Evolutionary conservation across 169 alveolate species (phyloP), one percentile per base, ranked within the genome.

Genomic region (Plasmodium yoelii): DNA sequence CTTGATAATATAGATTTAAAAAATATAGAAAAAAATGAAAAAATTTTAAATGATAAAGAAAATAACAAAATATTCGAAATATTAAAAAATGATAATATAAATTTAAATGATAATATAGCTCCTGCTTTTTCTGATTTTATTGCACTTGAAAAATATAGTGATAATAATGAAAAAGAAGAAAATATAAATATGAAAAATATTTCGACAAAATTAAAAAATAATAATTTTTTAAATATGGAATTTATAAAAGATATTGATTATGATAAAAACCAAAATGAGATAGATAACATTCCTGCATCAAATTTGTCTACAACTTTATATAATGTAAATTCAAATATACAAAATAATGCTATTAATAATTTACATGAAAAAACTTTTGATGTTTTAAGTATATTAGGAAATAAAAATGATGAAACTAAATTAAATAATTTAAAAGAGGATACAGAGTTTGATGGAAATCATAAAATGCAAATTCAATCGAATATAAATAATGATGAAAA

Each of bases 91-190:
- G 73, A 26, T 13, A 65, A 65, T 65, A 28, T 5, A 10, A 28
- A 28, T 46, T 34, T 6, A 4, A 24, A 12, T 13, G 65, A 8
- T n/a, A 34, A 4, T 39, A 2, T 39, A 10, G 34, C 64, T 6
- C 42, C 19, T 8, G 72, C 59, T 1, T 73, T 73, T n/a, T 42
- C 44, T n/a, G 70, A 73, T 42, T 42, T 73, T 44, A 13, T 55
- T 1, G 7, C 57, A 6, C 42, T 22, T 24, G 87, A 72, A 15
- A 72, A 47, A 44, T 72, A 72, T 22, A 22, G 59, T 55, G 47
- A 72, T 56, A 22, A 42, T 69, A 8, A 10, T 10, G 49, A 18
- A 18, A 5, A 51, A 9, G 12, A 28, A 4, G 39, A 53, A 5
- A 22, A 71, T 28, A 7, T 22, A 13, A 9, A 15, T 53, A 24